Percentiles rank a stretch among this genome's conserved stretches.
Conservation (phyloP, 148 eudicot genomes). For the Nyssa sinensis region DNA sequence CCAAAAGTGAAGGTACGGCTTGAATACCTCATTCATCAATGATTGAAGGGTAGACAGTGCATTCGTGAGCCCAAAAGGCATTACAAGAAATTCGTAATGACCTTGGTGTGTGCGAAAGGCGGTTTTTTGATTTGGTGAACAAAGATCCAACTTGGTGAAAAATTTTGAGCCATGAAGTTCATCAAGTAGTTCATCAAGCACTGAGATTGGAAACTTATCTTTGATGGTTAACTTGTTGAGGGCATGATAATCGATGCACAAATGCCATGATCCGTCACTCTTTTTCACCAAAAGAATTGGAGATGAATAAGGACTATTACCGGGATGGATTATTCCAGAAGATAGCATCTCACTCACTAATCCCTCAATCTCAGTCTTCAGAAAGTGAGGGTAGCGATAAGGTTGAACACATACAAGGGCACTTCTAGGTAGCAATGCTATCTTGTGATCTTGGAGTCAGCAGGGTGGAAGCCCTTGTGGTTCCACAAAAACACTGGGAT, state of each 20-base stretch:
- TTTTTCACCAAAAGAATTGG: background rate
- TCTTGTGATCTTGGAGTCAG: too few species aligned
- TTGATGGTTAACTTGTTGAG: background rate
- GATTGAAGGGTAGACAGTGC: too few species aligned
- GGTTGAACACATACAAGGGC: background rate
- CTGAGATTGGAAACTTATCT: background rate
- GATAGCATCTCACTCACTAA: background rate
- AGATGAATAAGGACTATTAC: background rate
- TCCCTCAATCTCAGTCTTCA: background rate
- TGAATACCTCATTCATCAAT: slow-evolving; percentile 13
- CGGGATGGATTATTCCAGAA: background rate
- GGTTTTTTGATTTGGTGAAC: background rate
- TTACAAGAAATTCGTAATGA: too few species aligned
- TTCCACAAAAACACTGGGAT: too few species aligned
- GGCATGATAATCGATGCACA: too few species aligned
- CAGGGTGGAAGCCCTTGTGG: too few species aligned
- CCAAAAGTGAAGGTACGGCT: slow-evolving; percentile 3
- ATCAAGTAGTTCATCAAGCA: background rate
- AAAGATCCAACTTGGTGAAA: background rate
- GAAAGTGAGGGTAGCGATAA: background rate
- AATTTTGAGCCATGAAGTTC: too few species aligned
- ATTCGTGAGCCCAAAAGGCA: too few species aligned
- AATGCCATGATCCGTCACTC: background rate
- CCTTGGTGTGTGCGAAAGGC: background rate
- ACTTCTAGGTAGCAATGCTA: background rate